Evolutionary conservation across 345 rosid genomes (phyloP), one percentile per base, ranked within the genome.

Genomic region (Gossypium bickii): DNA sequence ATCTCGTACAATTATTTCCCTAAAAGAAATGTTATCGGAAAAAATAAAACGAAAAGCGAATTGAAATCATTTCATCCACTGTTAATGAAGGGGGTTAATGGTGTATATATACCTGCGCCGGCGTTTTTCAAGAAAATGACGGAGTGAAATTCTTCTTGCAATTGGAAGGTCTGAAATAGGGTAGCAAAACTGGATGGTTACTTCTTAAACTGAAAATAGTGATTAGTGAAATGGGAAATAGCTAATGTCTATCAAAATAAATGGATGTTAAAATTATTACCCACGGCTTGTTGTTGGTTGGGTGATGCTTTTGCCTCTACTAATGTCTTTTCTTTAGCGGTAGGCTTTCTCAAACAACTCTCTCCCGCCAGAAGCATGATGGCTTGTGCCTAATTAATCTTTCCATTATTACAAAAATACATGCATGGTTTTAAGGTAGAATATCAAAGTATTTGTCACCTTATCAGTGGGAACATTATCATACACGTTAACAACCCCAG

Each of bases 71-170:
- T 34, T 34, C 7, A 34, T 34, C 41, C 41, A 34, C 5, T 34
- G 41, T 34, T 34, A 45, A 45, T 45, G 49, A 45, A 45, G 24
- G 24, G 24, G 24, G 0, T 24, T 24, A 24, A 24, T 45, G 49
- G 12, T 45, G 13, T 45, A 1, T 10, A 49, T 13, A 4, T 76
- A 78, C 86, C 85, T 80, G 22, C 67, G 69, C 4, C 77, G 84
- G 11, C 89, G 85, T 71, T 83, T 83, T 64, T 78, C 77, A 38
- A 86, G 72, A 67, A 83, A 86, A 74, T 81, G 74, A 8, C 76
- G 85, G 55, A 86, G 85, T 1, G 89, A 86, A 12, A 70, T 56
- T 76, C 72, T 86, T 65, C 85, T 77, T 41, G 87, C 85, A 11
- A 86, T 77, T 9, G 85, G 84, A 20, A 83, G 75, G 9, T 58